Percentiles rank a stretch among this genome's conserved stretches.
Conservation (phyloP, 2,329 filamentous ascomycete genomes). For the Septoria linicola region DNA sequence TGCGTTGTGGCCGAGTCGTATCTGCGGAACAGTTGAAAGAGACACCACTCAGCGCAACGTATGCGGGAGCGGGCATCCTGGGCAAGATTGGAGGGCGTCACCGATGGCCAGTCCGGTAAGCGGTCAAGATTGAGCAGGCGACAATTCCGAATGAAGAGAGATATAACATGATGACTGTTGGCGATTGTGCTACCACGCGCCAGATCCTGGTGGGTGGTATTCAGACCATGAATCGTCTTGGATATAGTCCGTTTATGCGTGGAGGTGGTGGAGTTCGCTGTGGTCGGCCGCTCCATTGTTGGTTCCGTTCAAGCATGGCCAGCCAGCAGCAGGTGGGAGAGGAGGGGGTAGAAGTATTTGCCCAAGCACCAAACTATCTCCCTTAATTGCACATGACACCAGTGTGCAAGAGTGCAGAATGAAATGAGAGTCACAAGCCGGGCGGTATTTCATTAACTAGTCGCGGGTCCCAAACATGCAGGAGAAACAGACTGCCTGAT, state of each 20-base stretch:
- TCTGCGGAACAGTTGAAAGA: slow-evolving; percentile 81
- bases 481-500: no score
- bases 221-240: slow-evolving; percentile 12
- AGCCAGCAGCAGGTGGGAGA: neutral
- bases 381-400: no score
- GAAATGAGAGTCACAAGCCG: no score
- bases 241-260: slow-evolving; percentile 25
- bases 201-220: slow-evolving; percentile 1
- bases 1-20: slow-evolving; percentile 77
- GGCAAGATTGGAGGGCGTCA: slow-evolving; percentile 68
- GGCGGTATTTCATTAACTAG: no score
- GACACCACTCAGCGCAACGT: slow-evolving; percentile 79
- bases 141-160: slow-evolving; percentile 78
- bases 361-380: no score
- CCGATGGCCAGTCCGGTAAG: slow-evolving; percentile 74
- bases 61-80: slow-evolving; percentile 74
- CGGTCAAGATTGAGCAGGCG: slow-evolving; percentile 78
- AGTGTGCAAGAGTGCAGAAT: no score
- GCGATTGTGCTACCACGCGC: neutral
- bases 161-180: slow-evolving; percentile 43
- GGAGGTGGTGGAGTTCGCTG: slow-evolving; percentile 7
- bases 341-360: no score
- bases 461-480: no score
- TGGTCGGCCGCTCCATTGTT: slow-evolving; percentile 18
- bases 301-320: slow-evolving; percentile 2